Evolutionary conservation across 305 asterid genomes (phyloP).

Genomic region (Fraxinus latifolia): DNA sequence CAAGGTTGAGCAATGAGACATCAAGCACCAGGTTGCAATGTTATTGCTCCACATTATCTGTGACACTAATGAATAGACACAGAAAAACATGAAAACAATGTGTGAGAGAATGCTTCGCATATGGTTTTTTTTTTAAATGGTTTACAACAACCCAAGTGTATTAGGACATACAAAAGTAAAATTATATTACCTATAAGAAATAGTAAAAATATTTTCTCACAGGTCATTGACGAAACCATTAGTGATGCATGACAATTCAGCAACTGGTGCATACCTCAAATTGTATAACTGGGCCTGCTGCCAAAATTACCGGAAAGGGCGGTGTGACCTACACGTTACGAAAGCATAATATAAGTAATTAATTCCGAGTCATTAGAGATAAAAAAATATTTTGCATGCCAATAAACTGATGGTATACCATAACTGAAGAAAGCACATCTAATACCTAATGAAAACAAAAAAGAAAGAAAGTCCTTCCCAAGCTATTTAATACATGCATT

Average conservation of each 20-base stretch:
- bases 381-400: not conserved
- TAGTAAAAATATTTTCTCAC: not conserved
- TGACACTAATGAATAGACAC: not conserved
- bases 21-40: conserved; percentile 2
- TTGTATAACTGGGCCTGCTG: conserved; percentile 72
- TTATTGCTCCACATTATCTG: not conserved
- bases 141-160: not conserved
- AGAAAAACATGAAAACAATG: not conserved
- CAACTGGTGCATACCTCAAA: conserved; percentile 63
- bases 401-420: not conserved
- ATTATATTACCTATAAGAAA: not conserved
- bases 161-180: conserved; percentile 3
- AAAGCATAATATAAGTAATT: conserved; percentile 5
- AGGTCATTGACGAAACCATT: conserved; percentile 5
- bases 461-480: not conserved
- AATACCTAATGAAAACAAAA: not conserved
- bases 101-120: not conserved
- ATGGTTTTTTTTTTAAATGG: not conserved
- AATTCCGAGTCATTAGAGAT: not conserved
- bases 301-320: conserved; percentile 66
- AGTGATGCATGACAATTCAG: conserved; percentile 1
- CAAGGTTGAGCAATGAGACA: not conserved
- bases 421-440: not conserved
- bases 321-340: conserved; percentile 74
- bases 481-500: not conserved